Evolutionary conservation across 345 rosid species (phyloP).

Genomic region (Cochlearia excelsa): DNA sequence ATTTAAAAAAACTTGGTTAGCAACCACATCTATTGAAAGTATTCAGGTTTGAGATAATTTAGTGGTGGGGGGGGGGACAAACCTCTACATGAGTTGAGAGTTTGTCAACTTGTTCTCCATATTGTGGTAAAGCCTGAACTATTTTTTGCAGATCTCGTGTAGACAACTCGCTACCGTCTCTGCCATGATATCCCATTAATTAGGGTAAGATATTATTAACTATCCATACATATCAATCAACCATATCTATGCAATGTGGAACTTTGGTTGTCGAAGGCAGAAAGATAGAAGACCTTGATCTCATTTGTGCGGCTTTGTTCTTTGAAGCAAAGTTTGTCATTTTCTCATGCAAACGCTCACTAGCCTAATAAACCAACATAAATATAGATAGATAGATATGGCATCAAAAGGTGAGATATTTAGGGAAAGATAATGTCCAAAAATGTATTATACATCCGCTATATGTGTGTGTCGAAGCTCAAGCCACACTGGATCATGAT

Average conservation of each 20-base stretch:
- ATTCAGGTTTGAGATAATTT: neutral
- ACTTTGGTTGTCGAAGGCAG: neutral
- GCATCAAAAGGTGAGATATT: conserved; percentile 15
- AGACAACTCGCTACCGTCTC: conserved; percentile 81
- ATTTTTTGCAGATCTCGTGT: conserved; percentile 90
- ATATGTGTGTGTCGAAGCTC: conserved; percentile 92
- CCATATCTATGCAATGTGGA: neutral
- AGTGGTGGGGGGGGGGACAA: conserved; percentile 27
- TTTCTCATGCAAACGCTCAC: conserved; percentile 87
- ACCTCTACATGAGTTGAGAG: conserved; percentile 96
- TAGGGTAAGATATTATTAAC: conserved; percentile 15
- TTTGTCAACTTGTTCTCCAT: conserved; percentile 76
- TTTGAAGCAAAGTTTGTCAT: conserved; percentile 74
- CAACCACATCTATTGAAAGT: conserved; percentile 13
- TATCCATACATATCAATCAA: conserved; percentile 7
- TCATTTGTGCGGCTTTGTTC: conserved; percentile 93
- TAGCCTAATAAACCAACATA: conserved; percentile 56
- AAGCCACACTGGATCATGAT: conserved; percentile 85
- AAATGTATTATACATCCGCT: conserved; percentile 65
- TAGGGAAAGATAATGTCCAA: conserved; percentile 23
- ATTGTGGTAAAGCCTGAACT: conserved; percentile 91
- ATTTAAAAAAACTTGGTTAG: neutral
- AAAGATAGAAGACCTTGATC: conserved; percentile 42
- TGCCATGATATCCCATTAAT: conserved; percentile 20
- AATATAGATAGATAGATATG: conserved; percentile 5